A percentile compares a stretch with the other conserved stretches of the same genome.
phyloP scores from a whole-genome alignment of 2,329 filamentous ascomycete genomes.

The Annulohypoxylon truncatum region DNA sequence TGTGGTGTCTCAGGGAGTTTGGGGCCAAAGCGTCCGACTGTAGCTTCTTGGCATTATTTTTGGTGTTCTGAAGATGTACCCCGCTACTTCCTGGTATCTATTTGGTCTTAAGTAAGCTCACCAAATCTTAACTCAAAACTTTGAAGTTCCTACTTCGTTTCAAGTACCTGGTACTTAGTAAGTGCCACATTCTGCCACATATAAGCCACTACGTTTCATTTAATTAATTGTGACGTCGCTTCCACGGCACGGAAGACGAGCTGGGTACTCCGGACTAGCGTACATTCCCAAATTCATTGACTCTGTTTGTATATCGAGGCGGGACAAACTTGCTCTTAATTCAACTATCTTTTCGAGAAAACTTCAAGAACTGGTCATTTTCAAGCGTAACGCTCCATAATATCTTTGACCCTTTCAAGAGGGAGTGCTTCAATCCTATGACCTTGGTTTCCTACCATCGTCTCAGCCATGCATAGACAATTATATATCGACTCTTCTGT shows the following conservation, averaged over 20 bases:
- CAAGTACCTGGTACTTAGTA: neutral
- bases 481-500: conserved; percentile 76
- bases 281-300: neutral
- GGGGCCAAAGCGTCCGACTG: conserved; percentile 31
- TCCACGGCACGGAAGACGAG: neutral
- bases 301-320: neutral
- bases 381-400: conserved; percentile 56
- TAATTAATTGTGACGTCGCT: conserved; percentile 1
- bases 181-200: neutral
- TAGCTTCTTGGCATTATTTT: conserved; percentile 29
- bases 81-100: neutral
- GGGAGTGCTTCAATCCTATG: conserved; percentile 62
- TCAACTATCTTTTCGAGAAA: no score
- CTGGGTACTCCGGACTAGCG: neutral
- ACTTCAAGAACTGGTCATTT: neutral
- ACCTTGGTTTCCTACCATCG: conserved; percentile 65
- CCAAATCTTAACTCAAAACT: neutral
- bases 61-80: neutral
- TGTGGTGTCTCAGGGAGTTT: conserved; percentile 37
- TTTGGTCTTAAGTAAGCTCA: conserved; percentile 3
- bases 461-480: conserved; percentile 69
- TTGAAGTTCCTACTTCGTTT: neutral
- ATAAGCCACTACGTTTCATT: conserved; percentile 5
- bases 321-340: neutral
- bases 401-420: conserved; percentile 58